These are phyloP conservation scores for Phoma sp. DNA, from an alignment of 2,329 filamentous ascomycete genomes.

Conservation along the genomic window DNA sequence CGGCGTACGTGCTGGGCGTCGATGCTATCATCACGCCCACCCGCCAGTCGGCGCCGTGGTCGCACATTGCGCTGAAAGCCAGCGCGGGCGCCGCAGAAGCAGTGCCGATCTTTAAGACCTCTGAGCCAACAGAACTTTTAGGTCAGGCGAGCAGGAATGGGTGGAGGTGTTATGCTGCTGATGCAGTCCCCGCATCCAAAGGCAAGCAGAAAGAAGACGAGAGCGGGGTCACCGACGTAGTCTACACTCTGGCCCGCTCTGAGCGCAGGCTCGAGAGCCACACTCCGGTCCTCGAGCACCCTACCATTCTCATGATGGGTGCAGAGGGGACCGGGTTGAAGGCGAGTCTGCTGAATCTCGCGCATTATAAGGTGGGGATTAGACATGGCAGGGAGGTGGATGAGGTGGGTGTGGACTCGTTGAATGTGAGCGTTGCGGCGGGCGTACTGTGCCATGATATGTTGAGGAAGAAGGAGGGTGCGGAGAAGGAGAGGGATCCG, in stretches of 20 bases:
- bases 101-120: conserved; percentile 73
- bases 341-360: conserved; percentile 54
- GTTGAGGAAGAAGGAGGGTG: conserved; percentile 49
- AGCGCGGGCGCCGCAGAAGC: conserved; percentile 87
- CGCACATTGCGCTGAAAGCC: conserved; percentile 81
- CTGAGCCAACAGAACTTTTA: conserved; percentile 73
- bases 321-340: conserved; percentile 41
- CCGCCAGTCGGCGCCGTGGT: conserved; percentile 72
- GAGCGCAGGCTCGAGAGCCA: conserved; percentile 29
- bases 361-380: conserved; percentile 71
- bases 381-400: conserved; percentile 55
- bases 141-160: conserved; percentile 69
- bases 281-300: conserved; percentile 51
- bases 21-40: conserved; percentile 81
- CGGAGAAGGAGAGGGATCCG: not conserved
- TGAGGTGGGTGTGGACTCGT: conserved; percentile 74
- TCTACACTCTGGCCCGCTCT: conserved; percentile 34
- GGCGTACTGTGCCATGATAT: conserved; percentile 77
- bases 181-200: conserved; percentile 34
- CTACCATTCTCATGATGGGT: conserved; percentile 76
- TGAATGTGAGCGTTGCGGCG: conserved; percentile 92
- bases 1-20: conserved; percentile 87
- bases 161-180: conserved; percentile 85
- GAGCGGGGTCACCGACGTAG: conserved; percentile 17
- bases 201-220: conserved; percentile 36